phyloP scores from a whole-genome alignment of 139 green algal genomes.

The Auxenochlorella pyrenoidosa region DNA sequence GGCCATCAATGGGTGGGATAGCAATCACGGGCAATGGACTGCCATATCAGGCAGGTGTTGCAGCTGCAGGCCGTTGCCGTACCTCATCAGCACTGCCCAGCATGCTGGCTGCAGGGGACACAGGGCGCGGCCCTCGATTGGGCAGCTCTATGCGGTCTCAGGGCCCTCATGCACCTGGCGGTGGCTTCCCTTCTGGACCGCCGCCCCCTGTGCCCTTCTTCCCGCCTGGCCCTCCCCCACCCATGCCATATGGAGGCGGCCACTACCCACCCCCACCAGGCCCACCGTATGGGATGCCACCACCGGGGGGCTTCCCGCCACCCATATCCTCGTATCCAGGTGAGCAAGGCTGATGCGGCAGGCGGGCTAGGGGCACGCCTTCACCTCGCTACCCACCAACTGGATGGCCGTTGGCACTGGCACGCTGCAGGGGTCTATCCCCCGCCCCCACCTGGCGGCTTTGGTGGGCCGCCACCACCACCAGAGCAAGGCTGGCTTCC shows the following conservation, averaged over 20 bases:
- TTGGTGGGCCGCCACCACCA: neutral
- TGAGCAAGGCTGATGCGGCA: neutral
- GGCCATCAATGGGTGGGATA: neutral
- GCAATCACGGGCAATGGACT: too few species aligned
- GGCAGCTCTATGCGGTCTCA: neutral
- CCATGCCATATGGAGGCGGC: neutral
- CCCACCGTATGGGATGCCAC: neutral
- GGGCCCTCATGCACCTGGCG: neutral
- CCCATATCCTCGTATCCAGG: neutral
- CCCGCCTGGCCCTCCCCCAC: neutral
- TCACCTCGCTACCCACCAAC: neutral
- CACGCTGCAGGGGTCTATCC: neutral
- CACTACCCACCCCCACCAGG: neutral
- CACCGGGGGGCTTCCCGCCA: neutral
- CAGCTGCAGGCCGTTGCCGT: too few species aligned
- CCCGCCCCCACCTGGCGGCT: neutral
- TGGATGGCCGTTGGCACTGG: neutral
- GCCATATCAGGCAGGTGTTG: neutral
- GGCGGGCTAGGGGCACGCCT: too few species aligned
- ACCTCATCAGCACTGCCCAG: neutral
- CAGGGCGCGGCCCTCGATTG: neutral
- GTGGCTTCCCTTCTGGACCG: neutral
- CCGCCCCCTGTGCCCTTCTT: neutral
- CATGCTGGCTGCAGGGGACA: neutral
- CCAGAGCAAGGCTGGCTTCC: neutral